Evolutionary conservation across 1,284 basidiomycete genomes (phyloP), one percentile per base, ranked within the genome.

Genomic region (Testicularia cyperi): DNA sequence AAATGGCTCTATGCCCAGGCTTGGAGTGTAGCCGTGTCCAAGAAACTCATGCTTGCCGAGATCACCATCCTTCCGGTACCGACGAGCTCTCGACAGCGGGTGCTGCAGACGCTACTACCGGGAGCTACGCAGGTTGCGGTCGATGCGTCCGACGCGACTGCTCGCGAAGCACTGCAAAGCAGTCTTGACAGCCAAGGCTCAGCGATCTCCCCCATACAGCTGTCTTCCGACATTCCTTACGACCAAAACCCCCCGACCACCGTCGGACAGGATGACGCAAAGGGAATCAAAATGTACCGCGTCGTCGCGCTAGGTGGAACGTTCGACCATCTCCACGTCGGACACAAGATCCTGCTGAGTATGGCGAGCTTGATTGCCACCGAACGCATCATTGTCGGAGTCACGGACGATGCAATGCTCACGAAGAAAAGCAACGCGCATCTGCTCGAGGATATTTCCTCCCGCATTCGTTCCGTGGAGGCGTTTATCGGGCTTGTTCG

Each of bases 301-400:
- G 64, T 58, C 7, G 63, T 60, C 3, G 80, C 81, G 71, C 62
- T 86, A 8, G 86, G 86, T 20, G 86, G 86, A 9, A 98, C 94
- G 1, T 98, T 98, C 76, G 94, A 99, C 78, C 95, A 98, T 74
- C 83, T 99, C 14, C 94, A 99, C 75, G 85, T 91, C 2, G 94
- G 94, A 0, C 94, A 99, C 81, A 97, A 97, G 79, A 92, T 98
- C 51, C 83, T 99, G 26, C 83, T 99, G 5, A 89, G 89, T 66
- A 90, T 95, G 84, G 86, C 85, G 7, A 85, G 88, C 2, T 90
- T 88, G 81, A 84, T 96, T 48, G 82, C 90, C 1, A 78, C 79
- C 34, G 78, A 82, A 58, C 90, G 89, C 75, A 78, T 98, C 69
- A 89, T 98, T 57, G 85, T 95, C 43, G 95, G 95, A 5, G 81